A percentile compares a stretch with the other conserved stretches of the same genome.
These are phyloP conservation scores for Ailanthus altissimus DNA, from an alignment of 345 rosid species.

Conservation along the genomic window DNA sequence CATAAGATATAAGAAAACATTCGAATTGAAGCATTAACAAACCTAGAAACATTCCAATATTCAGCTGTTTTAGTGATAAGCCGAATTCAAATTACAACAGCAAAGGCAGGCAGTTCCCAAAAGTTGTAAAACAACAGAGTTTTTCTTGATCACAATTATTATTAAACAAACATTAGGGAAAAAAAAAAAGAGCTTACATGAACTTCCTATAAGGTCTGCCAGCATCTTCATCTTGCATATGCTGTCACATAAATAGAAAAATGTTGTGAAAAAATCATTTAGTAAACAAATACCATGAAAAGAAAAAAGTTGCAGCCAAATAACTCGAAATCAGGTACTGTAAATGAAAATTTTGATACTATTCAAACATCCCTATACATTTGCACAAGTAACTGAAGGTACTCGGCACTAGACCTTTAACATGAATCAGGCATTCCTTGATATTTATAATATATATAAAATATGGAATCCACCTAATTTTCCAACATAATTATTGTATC, in stretches of 20 bases:
- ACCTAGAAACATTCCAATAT: not conserved
- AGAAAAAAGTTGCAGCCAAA: not conserved
- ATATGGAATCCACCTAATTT: not conserved
- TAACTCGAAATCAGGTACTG: not conserved
- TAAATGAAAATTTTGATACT: not conserved
- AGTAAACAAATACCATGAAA: not conserved
- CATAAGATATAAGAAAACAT: too few relatives aligned
- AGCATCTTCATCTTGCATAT: slow-evolving; percentile 90
- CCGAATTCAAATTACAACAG: slow-evolving; percentile 9
- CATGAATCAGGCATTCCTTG: not conserved
- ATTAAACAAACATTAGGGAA: not conserved
- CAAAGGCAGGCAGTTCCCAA: not conserved
- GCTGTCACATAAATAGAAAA: slow-evolving; percentile 40
- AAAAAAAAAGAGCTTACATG: slow-evolving; percentile 54
- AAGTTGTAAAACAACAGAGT: not conserved
- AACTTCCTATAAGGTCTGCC: slow-evolving; percentile 87
- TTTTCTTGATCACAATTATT: slow-evolving; percentile 20
- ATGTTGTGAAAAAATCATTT: not conserved
- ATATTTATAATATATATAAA: not conserved
- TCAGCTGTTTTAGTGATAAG: not conserved
- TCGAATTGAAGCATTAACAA: slow-evolving; percentile 2
- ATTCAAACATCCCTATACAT: not conserved
- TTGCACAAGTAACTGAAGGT: not conserved
- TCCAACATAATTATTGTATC: not conserved
- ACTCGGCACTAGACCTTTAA: not conserved